Evolutionary conservation across 495 filamentous ascomycete species (phyloP).

Genomic region (Cudoniella acicularis): DNA sequence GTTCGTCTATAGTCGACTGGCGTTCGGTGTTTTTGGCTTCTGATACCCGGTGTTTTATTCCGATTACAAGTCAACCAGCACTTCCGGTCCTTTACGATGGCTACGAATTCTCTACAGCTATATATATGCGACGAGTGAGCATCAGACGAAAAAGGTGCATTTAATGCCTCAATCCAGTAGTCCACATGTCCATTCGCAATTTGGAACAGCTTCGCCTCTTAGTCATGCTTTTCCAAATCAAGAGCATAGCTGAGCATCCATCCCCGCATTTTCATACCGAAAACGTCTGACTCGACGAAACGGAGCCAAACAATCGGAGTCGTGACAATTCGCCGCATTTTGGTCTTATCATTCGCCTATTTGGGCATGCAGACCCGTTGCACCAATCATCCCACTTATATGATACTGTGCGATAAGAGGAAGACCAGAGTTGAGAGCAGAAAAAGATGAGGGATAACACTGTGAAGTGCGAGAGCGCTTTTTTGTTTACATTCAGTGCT

Average conservation of each 20-base stretch:
- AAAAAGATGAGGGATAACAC: no score
- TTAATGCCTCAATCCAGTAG: neutral
- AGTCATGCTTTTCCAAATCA: neutral
- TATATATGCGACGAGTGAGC: neutral
- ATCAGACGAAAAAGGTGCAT: neutral
- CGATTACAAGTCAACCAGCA: no score
- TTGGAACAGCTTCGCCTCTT: neutral
- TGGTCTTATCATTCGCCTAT: conserved; percentile 15
- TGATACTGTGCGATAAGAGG: conserved; percentile 1
- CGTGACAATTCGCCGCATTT: neutral
- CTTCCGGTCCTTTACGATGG: neutral
- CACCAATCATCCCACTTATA: conserved; percentile 1
- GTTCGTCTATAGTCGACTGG: no score
- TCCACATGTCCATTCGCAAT: neutral
- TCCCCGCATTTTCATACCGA: no score
- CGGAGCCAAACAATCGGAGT: no score
- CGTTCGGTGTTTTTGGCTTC: no score
- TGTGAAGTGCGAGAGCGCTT: no score
- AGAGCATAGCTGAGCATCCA: no score
- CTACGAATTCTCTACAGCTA: neutral
- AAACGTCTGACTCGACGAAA: no score
- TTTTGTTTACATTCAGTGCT: no score
- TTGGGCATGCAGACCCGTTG: neutral
- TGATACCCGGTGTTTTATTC: no score
- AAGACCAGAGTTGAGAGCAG: neutral